Percentiles rank a stretch among this genome's conserved stretches.
These are phyloP conservation scores for Sclerotinia spermophila DNA, from an alignment of 2,329 filamentous ascomycete species.

Conservation along the genomic window DNA sequence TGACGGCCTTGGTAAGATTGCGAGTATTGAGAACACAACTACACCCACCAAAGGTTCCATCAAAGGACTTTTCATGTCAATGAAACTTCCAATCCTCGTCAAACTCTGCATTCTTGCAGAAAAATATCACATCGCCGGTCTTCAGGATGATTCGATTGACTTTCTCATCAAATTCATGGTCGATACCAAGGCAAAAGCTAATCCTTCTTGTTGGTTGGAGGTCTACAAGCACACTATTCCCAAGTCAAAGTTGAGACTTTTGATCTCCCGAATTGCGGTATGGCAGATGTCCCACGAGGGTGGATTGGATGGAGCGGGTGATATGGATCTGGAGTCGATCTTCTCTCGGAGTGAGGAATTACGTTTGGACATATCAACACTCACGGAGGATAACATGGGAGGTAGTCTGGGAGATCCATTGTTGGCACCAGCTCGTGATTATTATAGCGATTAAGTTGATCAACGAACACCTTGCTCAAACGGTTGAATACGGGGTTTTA, in stretches of 20 bases:
- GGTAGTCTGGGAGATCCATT: background rate
- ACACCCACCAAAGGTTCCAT: background rate
- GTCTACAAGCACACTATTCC: background rate
- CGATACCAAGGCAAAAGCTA: background rate
- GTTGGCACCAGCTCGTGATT: background rate
- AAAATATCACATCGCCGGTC: background rate
- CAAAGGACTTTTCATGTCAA: background rate
- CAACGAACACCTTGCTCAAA: background rate
- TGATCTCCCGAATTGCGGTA: background rate
- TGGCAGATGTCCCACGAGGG: background rate
- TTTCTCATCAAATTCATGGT: slow-evolving; percentile 1
- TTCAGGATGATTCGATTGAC: background rate
- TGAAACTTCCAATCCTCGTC: background rate
- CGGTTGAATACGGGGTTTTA: fast-evolving
- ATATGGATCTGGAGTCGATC: background rate
- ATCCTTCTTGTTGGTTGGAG: slow-evolving; percentile 6
- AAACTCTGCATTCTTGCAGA: background rate
- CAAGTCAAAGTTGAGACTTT: background rate
- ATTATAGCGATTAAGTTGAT: background rate
- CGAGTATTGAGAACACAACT: background rate
- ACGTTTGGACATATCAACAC: background rate
- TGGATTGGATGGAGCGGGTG: background rate
- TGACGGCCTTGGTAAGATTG: background rate
- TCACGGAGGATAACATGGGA: background rate
- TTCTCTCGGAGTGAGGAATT: background rate